phyloP scores from a whole-genome alignment of 352 stramenopile species.

The Phytophthora pseudosyringae region DNA sequence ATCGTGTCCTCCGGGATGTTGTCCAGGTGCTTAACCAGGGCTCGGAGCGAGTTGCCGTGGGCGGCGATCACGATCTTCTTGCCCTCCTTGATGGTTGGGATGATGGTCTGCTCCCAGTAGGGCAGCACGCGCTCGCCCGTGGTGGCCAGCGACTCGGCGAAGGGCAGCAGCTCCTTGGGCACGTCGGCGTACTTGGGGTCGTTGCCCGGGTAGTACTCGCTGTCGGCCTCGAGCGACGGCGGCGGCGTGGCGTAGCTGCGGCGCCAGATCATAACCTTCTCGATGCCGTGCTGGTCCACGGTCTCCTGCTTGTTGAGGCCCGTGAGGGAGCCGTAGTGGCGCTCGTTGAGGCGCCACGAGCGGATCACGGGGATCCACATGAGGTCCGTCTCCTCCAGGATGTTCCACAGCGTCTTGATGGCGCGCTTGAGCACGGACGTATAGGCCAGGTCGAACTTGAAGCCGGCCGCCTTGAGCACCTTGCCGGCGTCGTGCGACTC shows the following conservation, averaged over 20 bases:
- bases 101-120: conserved; percentile 96
- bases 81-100: conserved; percentile 92
- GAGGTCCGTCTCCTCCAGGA: conserved; percentile 96
- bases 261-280: conserved; percentile 98
- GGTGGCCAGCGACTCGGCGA: conserved; percentile 93
- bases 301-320: conserved; percentile 99
- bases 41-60: conserved; percentile 98
- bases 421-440: conserved; percentile 97
- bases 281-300: conserved; percentile 98
- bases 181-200: conserved; percentile 94
- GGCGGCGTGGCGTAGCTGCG: conserved; percentile 97
- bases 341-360: conserved; percentile 97
- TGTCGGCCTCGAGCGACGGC: conserved; percentile 88
- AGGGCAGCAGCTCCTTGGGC: conserved; percentile 89
- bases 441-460: conserved; percentile 95
- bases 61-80: conserved; percentile 98
- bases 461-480: conserved; percentile 92
- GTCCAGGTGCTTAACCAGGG: conserved; percentile 99
- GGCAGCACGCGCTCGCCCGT: conserved; percentile 96
- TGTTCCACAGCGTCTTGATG: conserved; percentile 98
- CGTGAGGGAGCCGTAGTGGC: conserved; percentile 98
- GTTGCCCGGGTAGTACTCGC: conserved; percentile 91
- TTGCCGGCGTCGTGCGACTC: conserved; percentile 96
- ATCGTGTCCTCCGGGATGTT: conserved; percentile 97
- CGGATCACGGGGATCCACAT: conserved; percentile 98